Conservation (phyloP, 2,329 filamentous ascomycete species). For the Rutstroemia sp. region DNA sequence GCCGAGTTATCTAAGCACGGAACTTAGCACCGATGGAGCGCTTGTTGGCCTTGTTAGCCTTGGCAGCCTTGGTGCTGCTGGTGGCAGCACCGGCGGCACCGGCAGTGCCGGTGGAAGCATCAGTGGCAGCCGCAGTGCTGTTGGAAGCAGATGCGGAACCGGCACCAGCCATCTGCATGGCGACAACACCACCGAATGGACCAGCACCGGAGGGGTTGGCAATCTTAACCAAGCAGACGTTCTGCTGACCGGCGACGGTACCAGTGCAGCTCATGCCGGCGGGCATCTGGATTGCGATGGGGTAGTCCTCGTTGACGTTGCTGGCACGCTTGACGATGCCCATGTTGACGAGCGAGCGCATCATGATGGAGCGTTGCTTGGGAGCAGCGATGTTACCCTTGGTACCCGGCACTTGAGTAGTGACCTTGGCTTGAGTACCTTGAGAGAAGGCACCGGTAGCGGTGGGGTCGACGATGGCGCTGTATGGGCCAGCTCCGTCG, state of each 20-base stretch:
- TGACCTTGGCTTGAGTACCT: slow-evolving; percentile 48
- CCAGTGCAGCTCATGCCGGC: slow-evolving; percentile 50
- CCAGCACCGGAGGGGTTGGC: slow-evolving; percentile 53
- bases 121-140: background rate
- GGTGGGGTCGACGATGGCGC: slow-evolving; percentile 56
- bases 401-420: slow-evolving; percentile 42
- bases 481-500: slow-evolving; percentile 50
- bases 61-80: no score
- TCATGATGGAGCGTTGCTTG: slow-evolving; percentile 21
- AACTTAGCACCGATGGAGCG: slow-evolving; percentile 9
- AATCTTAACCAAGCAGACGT: slow-evolving; percentile 57
- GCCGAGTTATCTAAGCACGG: slow-evolving; percentile 6
- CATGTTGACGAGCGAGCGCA: slow-evolving; percentile 22
- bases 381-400: slow-evolving; percentile 31
- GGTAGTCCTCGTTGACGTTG: slow-evolving; percentile 37
- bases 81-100: background rate
- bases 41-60: background rate
- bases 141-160: slow-evolving; percentile 3
- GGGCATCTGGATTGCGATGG: slow-evolving; percentile 33
- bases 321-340: slow-evolving; percentile 28
- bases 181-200: slow-evolving; percentile 55
- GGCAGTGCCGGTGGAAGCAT: background rate
- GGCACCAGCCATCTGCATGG: slow-evolving; percentile 39
- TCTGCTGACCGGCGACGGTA: slow-evolving; percentile 49
- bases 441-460: slow-evolving; percentile 41